Evolutionary conservation across 1,139 yeast species (phyloP), one percentile per base, ranked within the genome.

Genomic region (Suhomyces ambrosiae): DNA sequence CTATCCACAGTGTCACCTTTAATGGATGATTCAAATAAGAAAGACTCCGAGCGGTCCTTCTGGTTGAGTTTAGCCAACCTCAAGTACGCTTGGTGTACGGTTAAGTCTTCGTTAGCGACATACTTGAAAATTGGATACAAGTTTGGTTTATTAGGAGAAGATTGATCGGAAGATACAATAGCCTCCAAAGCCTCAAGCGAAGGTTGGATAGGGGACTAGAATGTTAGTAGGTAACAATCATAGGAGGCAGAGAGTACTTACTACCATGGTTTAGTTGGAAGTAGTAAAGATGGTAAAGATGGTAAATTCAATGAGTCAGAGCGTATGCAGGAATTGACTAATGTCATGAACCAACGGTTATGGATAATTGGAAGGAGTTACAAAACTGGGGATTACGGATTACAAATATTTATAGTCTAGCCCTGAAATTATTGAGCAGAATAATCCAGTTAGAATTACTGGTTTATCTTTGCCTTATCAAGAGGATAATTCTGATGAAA

Each of bases 1-100:
- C 98, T 73, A 45, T 86, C 96, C 27, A 92, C 80, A 37, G 86
- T 81, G 55, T 90, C 96, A 32, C 96, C 96, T 42, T 88, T 87
- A 45, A 79, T 76, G 2, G 97, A 92, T 44, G 94, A 81, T 59
- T 92, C 98, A 49, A 92, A 78, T 42, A 92, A 68, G 53, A 92
- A 90, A 4, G 95, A 84, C 28, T 83, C 85, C 1, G 74, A 54
- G 50, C 85, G 75, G 7, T 68, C 57, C n/a, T 61, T 46, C 38
- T 81, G 74, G 42, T 88, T 88, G 37, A 90, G 78, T 35, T 79
- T 71, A 5, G 95, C 84, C 40, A 92, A 72, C 60, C 85, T 86
- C 56, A 94, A 69, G 58, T 90, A 92, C 0, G 97, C 97, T 44
- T 79, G 79, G 56, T 90, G 95, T 2, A 96, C 95, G 2, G 95